Base-by-base conservation (phyloP, 148 eudicot genomes). In the Mesembryanthemum crystallinum region DNA sequence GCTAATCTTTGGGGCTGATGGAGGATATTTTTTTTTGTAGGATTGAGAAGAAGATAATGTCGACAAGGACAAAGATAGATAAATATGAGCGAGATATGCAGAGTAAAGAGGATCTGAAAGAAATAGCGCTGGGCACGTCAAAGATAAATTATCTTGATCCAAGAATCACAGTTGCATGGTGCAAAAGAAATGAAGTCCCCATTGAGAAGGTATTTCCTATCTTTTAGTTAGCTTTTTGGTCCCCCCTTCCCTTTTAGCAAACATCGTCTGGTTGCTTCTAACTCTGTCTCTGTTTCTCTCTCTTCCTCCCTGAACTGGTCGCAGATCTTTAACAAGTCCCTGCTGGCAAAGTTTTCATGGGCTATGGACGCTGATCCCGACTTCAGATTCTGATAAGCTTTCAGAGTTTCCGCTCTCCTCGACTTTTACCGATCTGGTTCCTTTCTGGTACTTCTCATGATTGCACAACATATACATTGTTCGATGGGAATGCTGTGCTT, bases 161-260 rank as follows among this genome's bases (percentile, higher is more conserved):
- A 21, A 85, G 98, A 79, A 96, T 96, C 73, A 88, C 99, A 23
- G 99, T 96, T 65, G 99, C 99, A 55, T 95, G 99, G 99, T 95
- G 99, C 85, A 95, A 95, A 80, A 84, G 99, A 81, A 85, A 85
- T 21, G 99, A 95, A 82, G 99, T 95, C 74, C 99, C 99, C 49
- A 92, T 95, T 49, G 99, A 95, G 79, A 95, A 95, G 92, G 99
- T 95, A 52, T 30, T 60, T 15, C 47, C 18, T 25, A 23, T 32
- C 23, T 14, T 30, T 12, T 52, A 59, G 28, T 23, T 65, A 0
- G 42, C 72, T 52, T 49, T 52, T 15, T 33, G 27, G 13, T 42
- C 35, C 32, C 29, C 30, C 37, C 25, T 47, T 14, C 42, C 30
- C n/a, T n/a, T n/a, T n/a, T 27, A 11, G 39, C 18, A 30, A 72